Evolutionary conservation across 345 rosid genomes (phyloP).

Genomic region (Salix purpurea): DNA sequence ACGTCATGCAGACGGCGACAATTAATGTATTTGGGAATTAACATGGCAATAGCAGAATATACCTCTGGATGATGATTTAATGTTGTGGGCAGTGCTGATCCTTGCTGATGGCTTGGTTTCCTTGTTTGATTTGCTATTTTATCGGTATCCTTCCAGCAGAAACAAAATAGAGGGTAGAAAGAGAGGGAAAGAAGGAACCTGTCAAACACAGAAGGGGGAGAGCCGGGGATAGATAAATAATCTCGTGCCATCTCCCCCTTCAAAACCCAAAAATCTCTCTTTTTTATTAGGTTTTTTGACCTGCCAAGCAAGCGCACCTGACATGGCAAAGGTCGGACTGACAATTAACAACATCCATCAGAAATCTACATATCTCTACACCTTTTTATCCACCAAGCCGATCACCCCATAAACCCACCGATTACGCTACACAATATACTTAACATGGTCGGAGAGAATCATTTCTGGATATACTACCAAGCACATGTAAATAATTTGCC

Average conservation of each 20-base stretch:
- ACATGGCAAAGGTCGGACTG: conserved; percentile 33
- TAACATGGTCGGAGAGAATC: background rate
- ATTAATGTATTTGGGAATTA: background rate
- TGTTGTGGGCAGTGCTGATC: background rate
- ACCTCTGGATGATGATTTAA: background rate
- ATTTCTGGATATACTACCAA: no score
- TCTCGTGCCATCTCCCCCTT: conserved; percentile 46
- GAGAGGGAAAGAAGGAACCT: background rate
- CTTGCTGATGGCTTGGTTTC: background rate
- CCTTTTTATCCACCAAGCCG: background rate
- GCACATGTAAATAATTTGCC: background rate
- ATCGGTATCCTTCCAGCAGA: background rate
- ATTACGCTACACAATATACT: background rate
- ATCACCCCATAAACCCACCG: background rate
- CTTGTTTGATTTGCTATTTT: background rate
- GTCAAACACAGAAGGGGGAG: conserved; percentile 22
- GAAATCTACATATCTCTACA: background rate
- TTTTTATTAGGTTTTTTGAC: conserved; percentile 27
- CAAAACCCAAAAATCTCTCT: background rate
- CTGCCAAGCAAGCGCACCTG: conserved; percentile 42
- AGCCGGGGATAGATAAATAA: conserved; percentile 26
- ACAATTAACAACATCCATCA: background rate
- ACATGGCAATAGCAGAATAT: background rate
- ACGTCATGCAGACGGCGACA: background rate
- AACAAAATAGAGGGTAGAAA: no score